Conservation (phyloP, 2,329 filamentous ascomycete genomes). For the Trichophaea hybrida region DNA sequence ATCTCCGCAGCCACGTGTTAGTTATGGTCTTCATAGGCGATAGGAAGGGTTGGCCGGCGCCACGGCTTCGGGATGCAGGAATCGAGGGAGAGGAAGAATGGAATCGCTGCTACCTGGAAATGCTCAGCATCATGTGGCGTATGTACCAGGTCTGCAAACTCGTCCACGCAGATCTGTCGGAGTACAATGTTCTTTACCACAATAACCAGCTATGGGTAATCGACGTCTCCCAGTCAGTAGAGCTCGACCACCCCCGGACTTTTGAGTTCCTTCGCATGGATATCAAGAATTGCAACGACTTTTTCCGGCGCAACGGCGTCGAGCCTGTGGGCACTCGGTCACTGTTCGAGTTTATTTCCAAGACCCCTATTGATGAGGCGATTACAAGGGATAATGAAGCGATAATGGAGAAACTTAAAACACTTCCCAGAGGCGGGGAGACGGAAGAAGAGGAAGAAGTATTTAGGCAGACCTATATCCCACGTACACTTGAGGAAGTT, state of each 20-base stretch:
- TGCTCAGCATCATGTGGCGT: constrained; percentile 75
- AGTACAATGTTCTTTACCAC: constrained; percentile 95
- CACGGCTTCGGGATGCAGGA: constrained; percentile 72
- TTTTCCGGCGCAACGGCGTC: constrained; percentile 76
- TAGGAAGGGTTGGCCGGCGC: constrained; percentile 72
- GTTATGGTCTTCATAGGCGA: constrained; percentile 91
- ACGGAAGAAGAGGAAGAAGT: constrained; percentile 49
- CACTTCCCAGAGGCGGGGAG: constrained; percentile 8
- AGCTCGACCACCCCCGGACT: constrained; percentile 85
- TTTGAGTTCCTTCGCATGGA: constrained; percentile 95
- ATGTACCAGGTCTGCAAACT: constrained; percentile 87
- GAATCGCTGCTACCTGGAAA: constrained; percentile 63
- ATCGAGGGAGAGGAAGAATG: constrained; percentile 61
- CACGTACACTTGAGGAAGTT: constrained; percentile 86
- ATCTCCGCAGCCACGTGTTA: constrained; percentile 82
- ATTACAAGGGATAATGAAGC: constrained; percentile 11
- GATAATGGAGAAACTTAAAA: background rate
- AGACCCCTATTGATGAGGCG: constrained; percentile 32
- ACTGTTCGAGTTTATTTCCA: constrained; percentile 77
- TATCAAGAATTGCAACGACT: constrained; percentile 90
- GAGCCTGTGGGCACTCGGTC: constrained; percentile 62
- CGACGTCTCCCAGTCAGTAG: constrained; percentile 93
- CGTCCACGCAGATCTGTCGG: constrained; percentile 90
- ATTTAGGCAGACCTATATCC: constrained; percentile 92
- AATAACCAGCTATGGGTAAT: constrained; percentile 75